phyloP scores from a whole-genome alignment of 306 rosid genomes.

The Prunus campanulata region DNA sequence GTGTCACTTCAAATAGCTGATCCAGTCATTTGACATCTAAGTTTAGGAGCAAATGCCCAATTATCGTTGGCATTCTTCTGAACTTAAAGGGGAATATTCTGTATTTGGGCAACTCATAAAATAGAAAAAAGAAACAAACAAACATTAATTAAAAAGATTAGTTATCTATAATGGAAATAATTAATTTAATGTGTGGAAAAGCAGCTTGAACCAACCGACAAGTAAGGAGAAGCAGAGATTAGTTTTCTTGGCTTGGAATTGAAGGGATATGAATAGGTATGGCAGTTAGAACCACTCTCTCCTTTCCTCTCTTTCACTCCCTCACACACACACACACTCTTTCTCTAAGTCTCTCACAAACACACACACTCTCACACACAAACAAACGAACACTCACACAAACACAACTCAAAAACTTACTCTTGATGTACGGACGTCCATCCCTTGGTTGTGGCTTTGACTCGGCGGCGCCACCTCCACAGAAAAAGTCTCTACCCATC shows the following conservation, averaged over 20 bases:
- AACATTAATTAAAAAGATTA: background rate
- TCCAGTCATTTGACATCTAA: too few species aligned
- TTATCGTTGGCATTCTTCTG: background rate
- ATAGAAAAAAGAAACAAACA: background rate
- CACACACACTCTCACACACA: background rate
- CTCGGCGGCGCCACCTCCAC: constrained; percentile 59
- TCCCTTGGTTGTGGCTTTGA: constrained; percentile 28
- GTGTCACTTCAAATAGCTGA: too few species aligned
- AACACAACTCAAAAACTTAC: background rate
- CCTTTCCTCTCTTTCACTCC: constrained; percentile 30
- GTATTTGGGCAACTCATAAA: background rate
- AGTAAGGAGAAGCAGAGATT: constrained; percentile 47
- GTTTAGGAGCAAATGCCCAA: background rate
- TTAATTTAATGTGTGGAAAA: constrained; percentile 26
- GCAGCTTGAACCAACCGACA: constrained; percentile 55
- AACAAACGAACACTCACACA: background rate
- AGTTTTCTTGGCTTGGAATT: constrained; percentile 63
- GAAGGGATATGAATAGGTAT: constrained; percentile 67
- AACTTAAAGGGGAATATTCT: background rate
- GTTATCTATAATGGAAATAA: background rate
- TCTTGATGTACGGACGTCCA: constrained; percentile 32
- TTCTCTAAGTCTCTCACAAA: background rate
- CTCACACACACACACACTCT: constrained; percentile 7
- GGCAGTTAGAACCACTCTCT: constrained; percentile 64
- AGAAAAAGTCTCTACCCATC: constrained; percentile 65